Conservation (phyloP, 495 filamentous ascomycete genomes). For the Penicillium mononematosum region DNA sequence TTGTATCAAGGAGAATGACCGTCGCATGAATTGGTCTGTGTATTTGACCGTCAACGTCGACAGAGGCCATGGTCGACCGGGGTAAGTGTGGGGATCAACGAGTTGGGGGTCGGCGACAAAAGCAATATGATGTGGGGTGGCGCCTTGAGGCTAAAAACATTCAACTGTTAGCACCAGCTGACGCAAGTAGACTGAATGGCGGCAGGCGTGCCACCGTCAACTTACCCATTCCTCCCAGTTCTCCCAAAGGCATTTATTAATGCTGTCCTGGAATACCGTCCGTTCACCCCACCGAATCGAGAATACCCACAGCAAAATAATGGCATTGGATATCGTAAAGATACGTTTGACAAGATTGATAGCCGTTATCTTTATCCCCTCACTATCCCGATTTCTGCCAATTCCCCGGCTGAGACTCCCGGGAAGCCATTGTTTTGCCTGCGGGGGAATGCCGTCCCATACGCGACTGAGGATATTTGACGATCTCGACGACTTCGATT, state of each 20-base stretch:
- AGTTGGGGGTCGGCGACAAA: constrained; percentile 97
- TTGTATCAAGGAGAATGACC: constrained; percentile 73
- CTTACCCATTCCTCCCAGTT: constrained; percentile 93
- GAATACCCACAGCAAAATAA: constrained; percentile 73
- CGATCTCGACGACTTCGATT: constrained; percentile 12
- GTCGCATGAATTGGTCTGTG: constrained; percentile 85
- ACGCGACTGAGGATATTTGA: constrained; percentile 12
- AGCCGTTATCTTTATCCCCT: constrained; percentile 17
- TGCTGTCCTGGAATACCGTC: constrained; percentile 63
- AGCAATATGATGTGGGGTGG: constrained; percentile 78
- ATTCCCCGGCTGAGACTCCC: constrained; percentile 10
- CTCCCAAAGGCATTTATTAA: constrained; percentile 75
- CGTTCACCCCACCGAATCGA: constrained; percentile 86
- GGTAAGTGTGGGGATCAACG: constrained; percentile 95
- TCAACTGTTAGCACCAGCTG: constrained; percentile 13
- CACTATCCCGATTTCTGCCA: constrained; percentile 10
- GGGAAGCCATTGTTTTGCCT: constrained; percentile 29
- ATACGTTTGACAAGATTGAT: constrained; percentile 26
- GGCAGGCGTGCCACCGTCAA: constrained; percentile 1
- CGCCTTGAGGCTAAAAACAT: constrained; percentile 60
- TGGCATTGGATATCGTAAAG: constrained; percentile 60
- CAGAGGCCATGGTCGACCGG: constrained; percentile 87
- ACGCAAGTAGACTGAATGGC: neutral
- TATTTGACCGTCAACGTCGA: constrained; percentile 74
- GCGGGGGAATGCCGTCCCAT: constrained; percentile 22